Percentiles rank a stretch among this genome's conserved stretches.
These are phyloP conservation scores for Wickerhamiella sergipiensis DNA, from an alignment of 805 yeast species.

Conservation along the genomic window DNA sequence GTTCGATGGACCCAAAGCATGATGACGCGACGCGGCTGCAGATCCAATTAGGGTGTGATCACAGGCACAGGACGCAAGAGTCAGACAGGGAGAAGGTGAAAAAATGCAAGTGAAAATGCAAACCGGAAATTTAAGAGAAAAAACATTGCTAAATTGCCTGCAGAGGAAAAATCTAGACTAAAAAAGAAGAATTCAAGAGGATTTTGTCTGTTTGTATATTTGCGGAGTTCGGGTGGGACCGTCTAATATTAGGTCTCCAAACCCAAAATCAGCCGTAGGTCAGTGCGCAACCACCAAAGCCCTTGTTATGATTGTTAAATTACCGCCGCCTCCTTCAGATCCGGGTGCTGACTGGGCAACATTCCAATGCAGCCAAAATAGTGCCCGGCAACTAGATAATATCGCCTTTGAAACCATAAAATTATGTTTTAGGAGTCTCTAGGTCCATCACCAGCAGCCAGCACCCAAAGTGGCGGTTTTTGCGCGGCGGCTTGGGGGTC, in stretches of 20 bases:
- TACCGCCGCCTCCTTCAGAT: not conserved
- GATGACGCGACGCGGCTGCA: conserved; percentile 1
- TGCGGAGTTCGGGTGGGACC: no score
- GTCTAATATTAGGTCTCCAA: not conserved
- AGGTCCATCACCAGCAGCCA: not conserved
- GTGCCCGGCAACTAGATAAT: not conserved
- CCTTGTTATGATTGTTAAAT: not conserved
- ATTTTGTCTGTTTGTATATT: no score
- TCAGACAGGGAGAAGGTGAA: no score
- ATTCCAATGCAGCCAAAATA: not conserved
- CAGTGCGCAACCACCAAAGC: not conserved
- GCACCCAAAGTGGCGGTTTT: not conserved
- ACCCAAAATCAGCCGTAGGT: not conserved
- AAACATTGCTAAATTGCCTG: not conserved
- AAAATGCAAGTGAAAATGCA: not conserved
- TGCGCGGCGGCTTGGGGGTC: not conserved
- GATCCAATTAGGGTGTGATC: not conserved
- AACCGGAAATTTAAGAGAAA: not conserved
- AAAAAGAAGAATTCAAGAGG: no score
- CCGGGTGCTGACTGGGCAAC: not conserved
- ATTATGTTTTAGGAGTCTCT: no score
- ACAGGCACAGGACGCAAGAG: no score
- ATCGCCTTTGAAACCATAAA: no score
- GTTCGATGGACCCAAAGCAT: conserved; percentile 93
- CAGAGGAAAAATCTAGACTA: no score